Conservation (phyloP, 1,284 basidiomycete genomes). For the Cutaneotrichosporon cutaneum region DNA sequence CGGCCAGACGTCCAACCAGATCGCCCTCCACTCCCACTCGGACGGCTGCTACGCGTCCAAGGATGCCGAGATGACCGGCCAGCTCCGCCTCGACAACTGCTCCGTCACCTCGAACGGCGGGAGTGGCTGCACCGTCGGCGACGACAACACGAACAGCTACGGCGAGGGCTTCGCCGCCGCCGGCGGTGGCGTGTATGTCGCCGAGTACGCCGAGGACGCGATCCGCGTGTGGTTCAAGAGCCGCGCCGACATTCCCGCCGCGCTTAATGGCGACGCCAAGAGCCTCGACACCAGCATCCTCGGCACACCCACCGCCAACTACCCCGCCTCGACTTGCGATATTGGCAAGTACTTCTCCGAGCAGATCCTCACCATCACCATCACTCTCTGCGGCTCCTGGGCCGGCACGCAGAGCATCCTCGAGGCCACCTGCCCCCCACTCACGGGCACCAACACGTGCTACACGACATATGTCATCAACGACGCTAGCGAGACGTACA, state of each 20-base stretch:
- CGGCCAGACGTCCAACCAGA: constrained; percentile 40
- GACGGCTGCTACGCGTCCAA: constrained; percentile 20
- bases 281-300: constrained; percentile 65
- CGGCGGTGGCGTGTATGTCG: constrained; percentile 70
- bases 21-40: constrained; percentile 42
- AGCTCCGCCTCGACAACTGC: constrained; percentile 35
- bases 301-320: constrained; percentile 68
- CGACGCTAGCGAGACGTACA: constrained; percentile 56
- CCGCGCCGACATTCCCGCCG: constrained; percentile 61
- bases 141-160: constrained; percentile 61
- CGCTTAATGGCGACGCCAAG: constrained; percentile 58
- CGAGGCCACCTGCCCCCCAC: constrained; percentile 60
- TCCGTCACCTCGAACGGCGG: constrained; percentile 53
- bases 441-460: constrained; percentile 40
- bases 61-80: constrained; percentile 14
- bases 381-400: constrained; percentile 67
- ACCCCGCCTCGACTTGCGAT: constrained; percentile 62
- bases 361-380: constrained; percentile 71
- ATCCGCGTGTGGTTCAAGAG: constrained; percentile 72
- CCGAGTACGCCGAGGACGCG: constrained; percentile 61
- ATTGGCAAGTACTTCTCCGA: constrained; percentile 63
- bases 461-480: constrained; percentile 74
- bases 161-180: constrained; percentile 64
- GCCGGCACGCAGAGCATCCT: constrained; percentile 60
- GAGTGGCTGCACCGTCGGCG: constrained; percentile 63